A percentile compares a stretch with the other conserved stretches of the same genome.
Evolutionary conservation across 192 early-diverging fungal genomes (phyloP).

Genomic region (Dispira simplex): DNA sequence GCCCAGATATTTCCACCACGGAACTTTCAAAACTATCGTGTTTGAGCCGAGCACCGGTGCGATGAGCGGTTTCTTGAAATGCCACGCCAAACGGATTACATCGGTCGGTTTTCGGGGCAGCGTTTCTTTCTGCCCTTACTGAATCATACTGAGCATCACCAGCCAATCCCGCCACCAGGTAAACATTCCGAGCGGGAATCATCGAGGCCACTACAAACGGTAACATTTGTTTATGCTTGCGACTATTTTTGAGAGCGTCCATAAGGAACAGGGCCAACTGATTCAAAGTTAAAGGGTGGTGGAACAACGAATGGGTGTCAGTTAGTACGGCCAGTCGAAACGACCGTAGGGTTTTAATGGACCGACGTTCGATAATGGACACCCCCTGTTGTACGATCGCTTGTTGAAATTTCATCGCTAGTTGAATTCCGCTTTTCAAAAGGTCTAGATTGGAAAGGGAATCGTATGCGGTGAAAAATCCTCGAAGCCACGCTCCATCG

Average conservation of each 20-base stretch:
- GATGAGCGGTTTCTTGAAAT: constrained; percentile 59
- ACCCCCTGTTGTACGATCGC: constrained; percentile 63
- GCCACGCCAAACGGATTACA: constrained; percentile 50
- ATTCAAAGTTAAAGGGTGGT: constrained; percentile 42
- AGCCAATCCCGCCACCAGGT: constrained; percentile 54
- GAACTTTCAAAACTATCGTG: constrained; percentile 77
- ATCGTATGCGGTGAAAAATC: constrained; percentile 86
- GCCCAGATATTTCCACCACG: constrained; percentile 53
- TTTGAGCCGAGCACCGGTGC: constrained; percentile 41
- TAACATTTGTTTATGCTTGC: constrained; percentile 19
- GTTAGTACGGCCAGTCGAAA: constrained; percentile 63
- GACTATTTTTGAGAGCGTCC: constrained; percentile 34
- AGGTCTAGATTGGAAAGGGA: constrained; percentile 32
- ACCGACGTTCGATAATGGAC: constrained; percentile 64
- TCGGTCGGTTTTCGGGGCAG: constrained; percentile 28
- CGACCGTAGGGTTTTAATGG: constrained; percentile 48
- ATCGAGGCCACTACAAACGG: constrained; percentile 70
- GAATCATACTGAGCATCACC: not conserved
- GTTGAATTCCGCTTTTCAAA: constrained; percentile 42
- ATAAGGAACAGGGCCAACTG: constrained; percentile 74
- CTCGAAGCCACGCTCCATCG: constrained; percentile 43
- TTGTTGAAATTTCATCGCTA: constrained; percentile 61
- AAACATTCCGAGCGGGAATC: constrained; percentile 37
- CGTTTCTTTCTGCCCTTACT: constrained; percentile 21
- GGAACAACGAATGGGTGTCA: constrained; percentile 38